Conservation (phyloP, 306 rosid genomes). For the Neltuma alba region DNA sequence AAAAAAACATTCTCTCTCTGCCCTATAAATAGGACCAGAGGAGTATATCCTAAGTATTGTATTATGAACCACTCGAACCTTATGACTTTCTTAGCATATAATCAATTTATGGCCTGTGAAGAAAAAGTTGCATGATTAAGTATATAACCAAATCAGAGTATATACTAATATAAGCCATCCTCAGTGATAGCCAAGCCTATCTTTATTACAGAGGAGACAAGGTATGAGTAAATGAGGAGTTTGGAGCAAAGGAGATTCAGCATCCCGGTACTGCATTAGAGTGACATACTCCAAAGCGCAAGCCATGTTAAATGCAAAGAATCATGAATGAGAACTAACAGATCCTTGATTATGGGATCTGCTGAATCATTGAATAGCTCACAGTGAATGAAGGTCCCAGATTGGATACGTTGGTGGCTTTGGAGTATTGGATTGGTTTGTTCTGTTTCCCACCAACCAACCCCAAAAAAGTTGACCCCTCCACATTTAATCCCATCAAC, state of each 20-base stretch:
- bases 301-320: not conserved
- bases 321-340: not conserved
- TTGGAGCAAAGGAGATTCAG: not conserved
- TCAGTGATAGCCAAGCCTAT: not conserved
- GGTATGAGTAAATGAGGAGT: not conserved
- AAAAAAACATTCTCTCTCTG: too few species aligned
- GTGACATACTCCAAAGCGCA: not conserved
- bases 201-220: not conserved
- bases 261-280: not conserved
- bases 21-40: too few species aligned
- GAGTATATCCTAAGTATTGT: too few species aligned
- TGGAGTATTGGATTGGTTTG: not conserved
- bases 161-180: not conserved
- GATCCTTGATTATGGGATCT: not conserved
- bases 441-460: not conserved
- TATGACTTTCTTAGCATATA: not conserved
- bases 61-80: not conserved
- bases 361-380: not conserved
- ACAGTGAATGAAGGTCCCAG: not conserved
- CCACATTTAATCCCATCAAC: slow-evolving; percentile 56
- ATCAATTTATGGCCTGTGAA: not conserved
- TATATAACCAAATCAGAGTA: too few species aligned
- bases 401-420: not conserved
- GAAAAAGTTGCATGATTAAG: not conserved
- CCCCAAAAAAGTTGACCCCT: not conserved